Base-by-base conservation (phyloP, 108 stramenopile species). In the Chaetoceros tenuissimus region DNA sequence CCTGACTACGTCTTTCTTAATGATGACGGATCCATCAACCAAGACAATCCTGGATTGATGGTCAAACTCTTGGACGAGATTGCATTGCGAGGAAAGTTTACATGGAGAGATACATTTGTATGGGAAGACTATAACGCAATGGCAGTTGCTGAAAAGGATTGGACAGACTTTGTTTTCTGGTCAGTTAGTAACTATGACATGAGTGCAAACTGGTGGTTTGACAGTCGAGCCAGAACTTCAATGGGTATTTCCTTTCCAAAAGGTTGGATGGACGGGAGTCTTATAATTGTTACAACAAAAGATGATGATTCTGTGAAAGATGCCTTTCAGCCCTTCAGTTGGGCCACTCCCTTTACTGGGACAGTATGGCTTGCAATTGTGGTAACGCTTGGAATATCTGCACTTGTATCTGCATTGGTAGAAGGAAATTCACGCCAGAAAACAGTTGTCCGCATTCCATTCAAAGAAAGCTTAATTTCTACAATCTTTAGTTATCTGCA, bases 91-190 rank as follows among this genome's bases (percentile, higher is more conserved):
- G 69, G 57, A 45, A 51, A 51, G 45, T 70, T 70, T 53, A 23
- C 45, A 34, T 71, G 69, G 63, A 20, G 69, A 30, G 29, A 71
- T 53, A 44, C 69, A 2, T 70, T 46, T 27, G 69, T 26, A 0
- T 24, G 50, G 1, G n/a, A n/a, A n/a, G n/a, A n/a, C n/a, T n/a
- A n/a, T n/a, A n/a, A n/a, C n/a, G n/a, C n/a, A n/a, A n/a, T n/a
- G n/a, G n/a, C n/a, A n/a, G n/a, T n/a, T n/a, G 30, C 23, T 31
- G 8, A 22, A n/a, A 30, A 61, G 48, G 3, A 28, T 24, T 51
- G 29, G 44, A 43, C 31, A 3, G 66, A 64, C 47, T 3, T 64
- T 40, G 29, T 71, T 1, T 17, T 55, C 18, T 71, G 69, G 69
- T 30, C 28, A 5, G 58, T 64, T 7, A 25, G 43, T 3, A 40